phyloP scores from a whole-genome alignment of 176 grass and related monocot genomes.

The Tillandsia fasciculata region DNA sequence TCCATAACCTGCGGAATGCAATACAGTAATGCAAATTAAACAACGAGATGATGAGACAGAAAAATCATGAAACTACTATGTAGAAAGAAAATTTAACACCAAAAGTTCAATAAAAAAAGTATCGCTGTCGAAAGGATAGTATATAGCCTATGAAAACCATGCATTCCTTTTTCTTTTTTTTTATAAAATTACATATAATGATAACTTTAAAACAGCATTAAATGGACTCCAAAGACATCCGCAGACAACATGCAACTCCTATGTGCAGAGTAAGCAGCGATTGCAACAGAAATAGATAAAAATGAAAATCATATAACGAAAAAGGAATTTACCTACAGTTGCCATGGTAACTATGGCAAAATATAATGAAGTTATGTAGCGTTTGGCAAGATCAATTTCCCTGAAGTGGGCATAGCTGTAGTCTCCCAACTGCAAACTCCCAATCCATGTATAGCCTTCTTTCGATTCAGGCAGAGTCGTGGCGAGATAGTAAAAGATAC shows the following conservation, averaged over 20 bases:
- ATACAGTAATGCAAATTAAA: background rate
- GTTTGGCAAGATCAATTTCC: conserved; percentile 69
- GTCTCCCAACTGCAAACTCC: conserved; percentile 72
- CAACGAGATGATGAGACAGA: background rate
- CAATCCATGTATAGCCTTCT: conserved; percentile 92
- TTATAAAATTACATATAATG: background rate
- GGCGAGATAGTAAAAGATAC: conserved; percentile 94
- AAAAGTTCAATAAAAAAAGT: conserved; percentile 12
- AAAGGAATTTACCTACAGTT: conserved; percentile 63
- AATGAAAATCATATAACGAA: background rate
- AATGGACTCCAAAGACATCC: too few relatives aligned
- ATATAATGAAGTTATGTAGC: conserved; percentile 82
- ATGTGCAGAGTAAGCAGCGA: background rate
- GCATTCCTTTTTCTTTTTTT: background rate
- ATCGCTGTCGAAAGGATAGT: background rate
- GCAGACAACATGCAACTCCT: background rate
- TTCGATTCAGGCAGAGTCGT: conserved; percentile 79
- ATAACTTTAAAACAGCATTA: too few relatives aligned
- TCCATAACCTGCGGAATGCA: conserved; percentile 61
- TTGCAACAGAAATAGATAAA: background rate
- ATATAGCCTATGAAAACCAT: too few relatives aligned
- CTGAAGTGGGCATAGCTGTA: conserved; percentile 69
- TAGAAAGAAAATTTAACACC: background rate
- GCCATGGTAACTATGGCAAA: conserved; percentile 98
- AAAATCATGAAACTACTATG: background rate